Evolutionary conservation across 169 alveolate species (phyloP).

Genomic region (Cryptosporidium muris): DNA sequence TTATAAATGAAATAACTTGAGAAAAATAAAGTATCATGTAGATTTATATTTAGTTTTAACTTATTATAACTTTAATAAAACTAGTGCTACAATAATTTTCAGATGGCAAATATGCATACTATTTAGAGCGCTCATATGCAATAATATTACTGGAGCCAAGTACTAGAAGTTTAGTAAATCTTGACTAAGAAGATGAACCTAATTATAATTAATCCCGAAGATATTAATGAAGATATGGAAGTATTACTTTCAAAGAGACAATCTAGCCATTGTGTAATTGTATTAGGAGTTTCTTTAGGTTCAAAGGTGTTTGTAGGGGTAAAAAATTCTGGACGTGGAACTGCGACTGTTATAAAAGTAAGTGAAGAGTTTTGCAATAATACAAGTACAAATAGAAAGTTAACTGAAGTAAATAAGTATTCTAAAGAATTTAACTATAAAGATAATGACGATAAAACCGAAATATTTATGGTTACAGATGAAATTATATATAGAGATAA

Average conservation of each 20-base stretch:
- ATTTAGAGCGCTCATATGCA: neutral
- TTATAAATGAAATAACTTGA: neutral
- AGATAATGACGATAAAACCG: neutral
- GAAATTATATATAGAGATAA: constrained; percentile 10
- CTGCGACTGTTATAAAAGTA: constrained; percentile 39
- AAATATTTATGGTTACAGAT: neutral
- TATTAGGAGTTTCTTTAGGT: constrained; percentile 33
- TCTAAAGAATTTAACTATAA: neutral
- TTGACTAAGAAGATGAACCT: constrained; percentile 6
- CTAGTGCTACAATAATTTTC: no score
- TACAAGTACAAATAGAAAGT: neutral
- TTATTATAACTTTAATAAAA: neutral
- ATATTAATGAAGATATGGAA: constrained; percentile 43
- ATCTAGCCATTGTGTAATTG: constrained; percentile 58
- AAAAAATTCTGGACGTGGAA: constrained; percentile 61
- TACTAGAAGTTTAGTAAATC: neutral
- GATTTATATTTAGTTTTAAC: neutral
- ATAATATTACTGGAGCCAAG: neutral
- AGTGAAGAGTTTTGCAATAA: neutral
- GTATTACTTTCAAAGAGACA: constrained; percentile 35
- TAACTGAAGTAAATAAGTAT: neutral
- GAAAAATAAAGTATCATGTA: neutral
- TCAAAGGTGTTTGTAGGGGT: constrained; percentile 62
- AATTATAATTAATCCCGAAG: constrained; percentile 35
- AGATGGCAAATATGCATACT: neutral